Conservation (phyloP, 805 yeast genomes). For the Starmerella floris region DNA sequence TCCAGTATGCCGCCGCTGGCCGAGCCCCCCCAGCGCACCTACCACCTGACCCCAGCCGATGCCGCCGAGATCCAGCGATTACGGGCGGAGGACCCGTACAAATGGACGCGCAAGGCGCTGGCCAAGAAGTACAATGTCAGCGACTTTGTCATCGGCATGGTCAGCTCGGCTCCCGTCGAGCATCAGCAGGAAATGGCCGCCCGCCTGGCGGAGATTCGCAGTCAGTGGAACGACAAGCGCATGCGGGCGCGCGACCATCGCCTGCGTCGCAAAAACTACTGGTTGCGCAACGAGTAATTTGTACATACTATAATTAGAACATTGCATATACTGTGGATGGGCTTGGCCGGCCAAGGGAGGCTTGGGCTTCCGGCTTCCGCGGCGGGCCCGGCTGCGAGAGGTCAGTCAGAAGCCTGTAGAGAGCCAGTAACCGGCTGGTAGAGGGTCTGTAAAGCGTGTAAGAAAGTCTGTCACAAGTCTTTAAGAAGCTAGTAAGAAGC, state of each 20-base stretch:
- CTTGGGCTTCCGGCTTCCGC: too few species aligned
- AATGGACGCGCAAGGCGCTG: constrained; percentile 49
- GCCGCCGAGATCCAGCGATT: constrained; percentile 44
- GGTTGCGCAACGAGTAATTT: constrained; percentile 46
- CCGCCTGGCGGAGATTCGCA: constrained; percentile 36
- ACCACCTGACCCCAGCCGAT: constrained; percentile 45
- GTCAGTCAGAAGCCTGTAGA: too few species aligned
- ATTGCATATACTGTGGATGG: too few species aligned
- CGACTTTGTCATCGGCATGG: constrained; percentile 40
- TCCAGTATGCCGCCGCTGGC: constrained; percentile 29
- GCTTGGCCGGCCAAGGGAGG: too few species aligned
- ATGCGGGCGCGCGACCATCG: constrained; percentile 42
- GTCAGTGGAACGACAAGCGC: constrained; percentile 39
- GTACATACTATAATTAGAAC: too few species aligned
- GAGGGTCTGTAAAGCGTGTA: too few species aligned
- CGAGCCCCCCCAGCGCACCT: constrained; percentile 31
- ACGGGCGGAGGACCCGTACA: constrained; percentile 44
- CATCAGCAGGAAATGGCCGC: constrained; percentile 35
- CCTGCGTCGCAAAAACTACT: constrained; percentile 42
- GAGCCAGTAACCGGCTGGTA: too few species aligned
- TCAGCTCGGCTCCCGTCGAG: constrained; percentile 31
- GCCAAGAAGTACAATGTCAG: constrained; percentile 47
- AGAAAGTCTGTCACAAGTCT: too few species aligned
- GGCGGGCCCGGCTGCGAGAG: too few species aligned
- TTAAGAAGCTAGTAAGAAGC: too few species aligned